phyloP scores from a whole-genome alignment of 2,329 filamentous ascomycete genomes.

The Clonostachys sp. region DNA sequence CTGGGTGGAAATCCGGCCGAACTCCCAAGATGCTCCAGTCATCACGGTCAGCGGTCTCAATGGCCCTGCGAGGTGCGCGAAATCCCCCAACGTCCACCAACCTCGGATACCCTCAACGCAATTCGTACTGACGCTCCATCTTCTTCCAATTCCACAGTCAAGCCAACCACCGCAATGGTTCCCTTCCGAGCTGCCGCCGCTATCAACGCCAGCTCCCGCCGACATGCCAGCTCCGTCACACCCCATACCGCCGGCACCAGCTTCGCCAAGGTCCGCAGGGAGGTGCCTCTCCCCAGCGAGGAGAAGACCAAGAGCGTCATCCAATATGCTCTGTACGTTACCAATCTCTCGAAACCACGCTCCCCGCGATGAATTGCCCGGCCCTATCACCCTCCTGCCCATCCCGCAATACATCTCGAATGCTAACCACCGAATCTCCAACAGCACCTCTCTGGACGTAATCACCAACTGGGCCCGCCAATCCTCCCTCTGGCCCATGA shows the following conservation, averaged over 20 bases:
- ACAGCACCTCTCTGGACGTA: constrained; percentile 71
- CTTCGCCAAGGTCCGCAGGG: constrained; percentile 55
- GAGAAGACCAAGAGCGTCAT: constrained; percentile 74
- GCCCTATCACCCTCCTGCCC: too few species aligned
- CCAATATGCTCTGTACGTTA: constrained; percentile 80
- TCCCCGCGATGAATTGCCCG: too few species aligned
- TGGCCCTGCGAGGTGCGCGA: constrained; percentile 45
- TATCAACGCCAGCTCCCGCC: constrained; percentile 60
- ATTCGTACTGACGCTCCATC: too few species aligned
- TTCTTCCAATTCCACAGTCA: constrained; percentile 41
- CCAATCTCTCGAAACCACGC: background rate
- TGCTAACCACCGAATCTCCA: background rate
- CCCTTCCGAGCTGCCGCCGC: constrained; percentile 60
- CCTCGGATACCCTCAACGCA: too few species aligned
- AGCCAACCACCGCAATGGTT: constrained; percentile 58
- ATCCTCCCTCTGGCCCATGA: constrained; percentile 83
- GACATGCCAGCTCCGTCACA: constrained; percentile 55
- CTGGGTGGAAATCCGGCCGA: constrained; percentile 1
- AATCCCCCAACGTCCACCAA: background rate
- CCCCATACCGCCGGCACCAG: constrained; percentile 48
- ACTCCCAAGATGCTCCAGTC: constrained; percentile 37
- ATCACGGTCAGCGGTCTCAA: constrained; percentile 44
- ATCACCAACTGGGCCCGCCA: constrained; percentile 82
- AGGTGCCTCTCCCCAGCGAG: constrained; percentile 75
- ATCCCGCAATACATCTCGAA: too few species aligned